Percentiles rank a stretch among this genome's conserved stretches.
Evolutionary conservation across 2,329 filamentous ascomycete species (phyloP).

Genomic region (Arachnopeziza araneosa): DNA sequence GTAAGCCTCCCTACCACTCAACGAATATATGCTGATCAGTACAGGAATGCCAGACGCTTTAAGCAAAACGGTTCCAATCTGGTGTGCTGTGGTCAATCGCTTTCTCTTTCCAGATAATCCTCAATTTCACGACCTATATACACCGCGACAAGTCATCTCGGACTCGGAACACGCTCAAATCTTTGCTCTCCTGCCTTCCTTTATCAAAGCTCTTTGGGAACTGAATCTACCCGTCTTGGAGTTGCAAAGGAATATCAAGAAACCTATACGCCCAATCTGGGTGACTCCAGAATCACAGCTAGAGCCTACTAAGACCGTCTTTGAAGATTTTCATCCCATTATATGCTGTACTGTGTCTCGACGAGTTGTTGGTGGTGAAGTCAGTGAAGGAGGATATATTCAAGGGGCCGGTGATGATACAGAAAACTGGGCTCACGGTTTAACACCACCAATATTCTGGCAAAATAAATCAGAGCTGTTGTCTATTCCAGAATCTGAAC

Average conservation of each 20-base stretch:
- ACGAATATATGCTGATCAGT: constrained; percentile 13
- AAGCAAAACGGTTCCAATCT: constrained; percentile 89
- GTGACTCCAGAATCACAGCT: constrained; percentile 63
- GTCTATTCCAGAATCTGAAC: constrained; percentile 57
- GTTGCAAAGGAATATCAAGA: constrained; percentile 53
- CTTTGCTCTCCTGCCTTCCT: constrained; percentile 46
- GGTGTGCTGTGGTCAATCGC: constrained; percentile 82
- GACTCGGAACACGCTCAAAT: constrained; percentile 78
- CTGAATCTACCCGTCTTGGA: constrained; percentile 55
- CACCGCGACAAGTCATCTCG: constrained; percentile 67
- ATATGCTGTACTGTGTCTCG: constrained; percentile 83
- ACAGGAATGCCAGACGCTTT: constrained; percentile 86
- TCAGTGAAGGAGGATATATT: constrained; percentile 71
- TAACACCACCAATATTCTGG: constrained; percentile 82
- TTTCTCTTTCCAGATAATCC: constrained; percentile 61
- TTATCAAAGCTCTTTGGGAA: constrained; percentile 43
- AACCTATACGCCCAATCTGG: constrained; percentile 76
- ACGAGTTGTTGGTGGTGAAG: constrained; percentile 62
- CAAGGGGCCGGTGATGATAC: constrained; percentile 94
- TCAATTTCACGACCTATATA: constrained; percentile 51
- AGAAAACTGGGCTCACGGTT: constrained; percentile 82
- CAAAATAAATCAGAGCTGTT: constrained; percentile 55
- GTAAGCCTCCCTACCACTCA: constrained; percentile 37
- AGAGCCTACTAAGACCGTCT: constrained; percentile 37
- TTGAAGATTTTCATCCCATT: constrained; percentile 60